phyloP scores from a whole-genome alignment of 2,329 filamentous ascomycete species.

The Colletotrichum chlorophyti region DNA sequence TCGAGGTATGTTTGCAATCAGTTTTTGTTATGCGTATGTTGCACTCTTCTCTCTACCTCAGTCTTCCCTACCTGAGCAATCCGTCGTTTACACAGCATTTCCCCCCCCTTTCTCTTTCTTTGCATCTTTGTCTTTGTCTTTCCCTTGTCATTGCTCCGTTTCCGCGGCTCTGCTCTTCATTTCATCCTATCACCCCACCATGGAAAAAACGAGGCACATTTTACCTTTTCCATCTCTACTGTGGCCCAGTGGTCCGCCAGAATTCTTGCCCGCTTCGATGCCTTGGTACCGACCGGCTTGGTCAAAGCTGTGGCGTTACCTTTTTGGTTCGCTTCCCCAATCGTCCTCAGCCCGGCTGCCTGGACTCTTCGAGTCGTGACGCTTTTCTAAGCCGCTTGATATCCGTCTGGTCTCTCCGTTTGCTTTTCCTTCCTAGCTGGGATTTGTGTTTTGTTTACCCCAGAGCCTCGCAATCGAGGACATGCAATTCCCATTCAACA shows the following conservation, averaged over 20 bases:
- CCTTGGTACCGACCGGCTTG: no score
- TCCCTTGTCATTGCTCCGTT: not conserved
- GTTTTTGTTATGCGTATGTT: slow-evolving; percentile 31
- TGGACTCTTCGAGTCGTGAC: slow-evolving; percentile 18
- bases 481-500: not conserved
- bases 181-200: not conserved
- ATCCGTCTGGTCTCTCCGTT: not conserved
- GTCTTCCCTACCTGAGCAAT: not conserved
- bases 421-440: slow-evolving; percentile 7
- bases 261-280: no score
- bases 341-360: slow-evolving; percentile 3
- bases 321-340: slow-evolving; percentile 17
- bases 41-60: slow-evolving; percentile 1
- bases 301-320: slow-evolving; percentile 15
- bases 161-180: not conserved
- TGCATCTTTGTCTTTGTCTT: not conserved
- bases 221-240: not conserved
- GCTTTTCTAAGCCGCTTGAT: slow-evolving; percentile 12
- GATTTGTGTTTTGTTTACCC: not conserved
- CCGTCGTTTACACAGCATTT: no score
- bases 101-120: not conserved
- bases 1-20: slow-evolving; percentile 25
- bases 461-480: slow-evolving; percentile 5
- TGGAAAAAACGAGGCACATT: not conserved
- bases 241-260: not conserved